A percentile compares a stretch with the other conserved stretches of the same genome.
Conservation (phyloP, 1,139 yeast genomes). For the Suhomyces panamericanus region DNA sequence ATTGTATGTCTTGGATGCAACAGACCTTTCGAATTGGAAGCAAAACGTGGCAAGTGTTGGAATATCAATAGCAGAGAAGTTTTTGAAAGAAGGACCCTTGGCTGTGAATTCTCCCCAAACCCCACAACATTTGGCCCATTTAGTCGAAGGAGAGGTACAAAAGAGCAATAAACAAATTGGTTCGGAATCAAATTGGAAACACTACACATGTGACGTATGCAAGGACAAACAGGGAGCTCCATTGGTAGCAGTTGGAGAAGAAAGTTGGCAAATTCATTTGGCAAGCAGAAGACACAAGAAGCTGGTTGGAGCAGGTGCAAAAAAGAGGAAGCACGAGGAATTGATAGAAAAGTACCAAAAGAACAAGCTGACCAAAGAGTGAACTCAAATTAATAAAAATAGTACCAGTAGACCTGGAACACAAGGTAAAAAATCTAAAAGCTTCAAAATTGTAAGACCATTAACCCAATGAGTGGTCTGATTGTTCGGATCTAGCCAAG, state of each 20-base stretch:
- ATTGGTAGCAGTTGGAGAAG: slow-evolving; percentile 70
- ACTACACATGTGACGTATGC: slow-evolving; percentile 68
- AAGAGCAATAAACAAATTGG: slow-evolving; percentile 41
- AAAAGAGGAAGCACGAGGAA: slow-evolving; percentile 24
- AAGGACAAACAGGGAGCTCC: slow-evolving; percentile 54
- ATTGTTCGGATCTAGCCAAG: too few relatives aligned
- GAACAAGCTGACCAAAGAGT: background rate
- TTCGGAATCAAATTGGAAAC: slow-evolving; percentile 61
- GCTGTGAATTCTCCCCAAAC: slow-evolving; percentile 31
- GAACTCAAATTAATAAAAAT: background rate
- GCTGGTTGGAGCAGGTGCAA: slow-evolving; percentile 19
- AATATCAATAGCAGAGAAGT: slow-evolving; percentile 43
- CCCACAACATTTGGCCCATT: slow-evolving; percentile 43
- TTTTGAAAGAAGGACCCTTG: slow-evolving; percentile 31
- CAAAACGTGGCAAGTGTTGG: slow-evolving; percentile 59
- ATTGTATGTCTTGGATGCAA: slow-evolving; percentile 72
- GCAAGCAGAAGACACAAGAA: slow-evolving; percentile 62
- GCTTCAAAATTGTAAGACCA: too few relatives aligned
- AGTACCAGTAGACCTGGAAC: background rate
- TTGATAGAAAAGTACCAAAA: slow-evolving; percentile 9
- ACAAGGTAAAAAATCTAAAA: too few relatives aligned
- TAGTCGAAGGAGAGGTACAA: slow-evolving; percentile 30
- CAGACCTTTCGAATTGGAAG: slow-evolving; percentile 65
- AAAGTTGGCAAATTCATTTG: slow-evolving; percentile 67
- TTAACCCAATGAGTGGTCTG: too few relatives aligned